Evolutionary conservation across 176 grass and related monocot species (phyloP).

Genomic region (bread wheat (Triticum aestivum)): IWGSC_CS_RefSeq_v2.1 NC_057800.1:477550117-477550616

Average conservation of each 20-base stretch:
- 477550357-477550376: background rate
- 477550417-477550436: background rate
- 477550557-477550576: background rate
- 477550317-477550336: constrained; percentile 6
- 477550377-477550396: constrained; percentile 1
- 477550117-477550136: background rate
- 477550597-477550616: background rate
- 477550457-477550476: background rate
- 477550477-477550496: constrained; percentile 1
- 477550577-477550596: background rate
- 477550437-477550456: background rate
- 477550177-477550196: background rate
- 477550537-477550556: background rate
- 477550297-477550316: constrained; percentile 3
- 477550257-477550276: constrained; percentile 26
- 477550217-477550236: background rate
- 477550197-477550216: background rate
- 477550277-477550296: background rate
- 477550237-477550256: background rate
- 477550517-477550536: background rate
- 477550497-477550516: background rate
- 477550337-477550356: constrained; percentile 9
- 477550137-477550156: constrained; percentile 1
- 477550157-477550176: background rate
- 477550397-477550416: background rate